Conservation (phyloP, 169 alveolate species). For the Plasmodium adleri region DNA sequence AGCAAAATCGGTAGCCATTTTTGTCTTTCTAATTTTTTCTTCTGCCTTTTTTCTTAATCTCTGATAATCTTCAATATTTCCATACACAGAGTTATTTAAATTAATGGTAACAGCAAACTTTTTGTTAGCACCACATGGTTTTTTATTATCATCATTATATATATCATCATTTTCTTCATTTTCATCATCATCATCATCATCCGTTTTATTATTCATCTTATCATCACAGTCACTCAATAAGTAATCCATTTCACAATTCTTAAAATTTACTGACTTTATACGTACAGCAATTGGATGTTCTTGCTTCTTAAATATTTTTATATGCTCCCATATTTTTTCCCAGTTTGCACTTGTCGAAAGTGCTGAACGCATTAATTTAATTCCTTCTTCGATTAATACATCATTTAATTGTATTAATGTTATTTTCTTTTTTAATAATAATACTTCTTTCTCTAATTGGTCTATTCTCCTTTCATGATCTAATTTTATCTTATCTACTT, state of each 20-base stretch:
- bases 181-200: conserved; percentile 50
- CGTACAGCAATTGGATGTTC: conserved; percentile 91
- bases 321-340: conserved; percentile 92
- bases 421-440: conserved; percentile 85
- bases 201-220: background rate
- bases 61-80: conserved; percentile 91
- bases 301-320: conserved; percentile 89
- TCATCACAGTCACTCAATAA: conserved; percentile 74
- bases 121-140: conserved; percentile 48
- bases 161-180: conserved; percentile 76
- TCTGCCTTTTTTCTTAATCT: conserved; percentile 89
- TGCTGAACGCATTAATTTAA: conserved; percentile 83
- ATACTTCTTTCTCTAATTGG: conserved; percentile 81
- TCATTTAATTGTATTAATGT: conserved; percentile 86
- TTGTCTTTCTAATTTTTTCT: conserved; percentile 91
- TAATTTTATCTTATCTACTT: conserved; percentile 89
- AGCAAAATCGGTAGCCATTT: conserved; percentile 91
- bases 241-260: conserved; percentile 81
- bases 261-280: conserved; percentile 89
- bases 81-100: conserved; percentile 86
- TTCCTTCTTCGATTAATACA: conserved; percentile 86
- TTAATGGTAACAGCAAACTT: conserved; percentile 80
- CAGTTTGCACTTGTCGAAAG: conserved; percentile 92
- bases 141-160: conserved; percentile 17
- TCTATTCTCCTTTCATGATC: conserved; percentile 91